A percentile compares a stretch with the other conserved stretches of the same genome.
Conservation (phyloP, 192 early-diverging fungal species). For the Umbelopsis ramanniana region DNA sequence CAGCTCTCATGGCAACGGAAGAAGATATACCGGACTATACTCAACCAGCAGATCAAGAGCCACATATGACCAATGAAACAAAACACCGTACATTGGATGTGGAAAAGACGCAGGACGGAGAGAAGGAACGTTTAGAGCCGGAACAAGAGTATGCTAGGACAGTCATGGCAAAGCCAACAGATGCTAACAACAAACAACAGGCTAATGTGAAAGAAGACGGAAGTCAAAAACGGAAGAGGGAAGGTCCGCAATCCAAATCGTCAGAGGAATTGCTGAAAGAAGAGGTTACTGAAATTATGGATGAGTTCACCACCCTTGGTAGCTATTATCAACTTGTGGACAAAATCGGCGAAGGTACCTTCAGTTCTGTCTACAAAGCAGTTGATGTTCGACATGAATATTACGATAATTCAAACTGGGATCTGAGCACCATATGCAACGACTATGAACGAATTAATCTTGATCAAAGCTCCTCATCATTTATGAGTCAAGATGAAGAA, state of each 20-base stretch:
- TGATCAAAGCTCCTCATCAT: neutral
- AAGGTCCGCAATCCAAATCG: neutral
- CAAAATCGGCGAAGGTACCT: constrained; percentile 91
- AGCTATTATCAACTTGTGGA: constrained; percentile 69
- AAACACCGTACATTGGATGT: neutral
- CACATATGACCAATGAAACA: no score
- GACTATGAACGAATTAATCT: constrained; percentile 13
- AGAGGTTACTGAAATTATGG: constrained; percentile 28
- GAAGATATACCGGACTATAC: neutral
- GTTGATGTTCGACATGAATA: constrained; percentile 72
- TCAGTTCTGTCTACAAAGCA: constrained; percentile 92
- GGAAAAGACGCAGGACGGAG: neutral
- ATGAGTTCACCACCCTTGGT: constrained; percentile 54
- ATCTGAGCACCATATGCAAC: constrained; percentile 26
- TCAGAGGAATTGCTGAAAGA: constrained; percentile 12
- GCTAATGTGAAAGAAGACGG: neutral
- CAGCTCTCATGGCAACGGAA: constrained; percentile 1
- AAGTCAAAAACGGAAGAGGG: neutral
- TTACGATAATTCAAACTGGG: constrained; percentile 76
- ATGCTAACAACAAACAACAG: neutral
- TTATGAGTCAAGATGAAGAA: neutral
- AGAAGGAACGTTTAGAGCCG: neutral
- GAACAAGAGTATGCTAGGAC: neutral
- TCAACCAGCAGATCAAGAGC: neutral
- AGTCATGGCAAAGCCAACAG: neutral